A percentile compares a stretch with the other conserved stretches of the same genome.
Evolutionary conservation across 306 rosid genomes (phyloP).

Genomic region (Corylus avellana): DNA sequence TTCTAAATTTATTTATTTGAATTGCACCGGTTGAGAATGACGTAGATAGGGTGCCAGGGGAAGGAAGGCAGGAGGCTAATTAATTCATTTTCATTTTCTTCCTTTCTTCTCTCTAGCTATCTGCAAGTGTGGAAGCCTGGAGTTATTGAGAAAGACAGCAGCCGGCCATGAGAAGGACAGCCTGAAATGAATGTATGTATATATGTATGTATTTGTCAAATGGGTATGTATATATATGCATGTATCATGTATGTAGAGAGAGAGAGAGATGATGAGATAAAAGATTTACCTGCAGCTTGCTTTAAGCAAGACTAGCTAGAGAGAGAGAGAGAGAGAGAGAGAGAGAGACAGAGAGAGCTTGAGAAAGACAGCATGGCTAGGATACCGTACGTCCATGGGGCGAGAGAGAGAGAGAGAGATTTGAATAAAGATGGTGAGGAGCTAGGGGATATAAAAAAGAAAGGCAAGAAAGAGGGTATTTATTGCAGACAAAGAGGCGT

Average conservation of each 20-base stretch:
- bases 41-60: neutral
- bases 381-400: slow-evolving; percentile 39
- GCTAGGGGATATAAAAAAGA: slow-evolving; percentile 34
- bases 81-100: too few species aligned
- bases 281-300: slow-evolving; percentile 10
- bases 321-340: too few species aligned
- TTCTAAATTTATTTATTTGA: neutral
- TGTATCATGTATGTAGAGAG: slow-evolving; percentile 11
- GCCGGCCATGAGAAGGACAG: slow-evolving; percentile 49
- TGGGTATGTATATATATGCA: neutral
- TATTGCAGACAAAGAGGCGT: slow-evolving; percentile 50
- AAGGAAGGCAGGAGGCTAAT: too few species aligned
- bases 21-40: slow-evolving; percentile 39
- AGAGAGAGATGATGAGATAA: slow-evolving; percentile 15
- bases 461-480: slow-evolving; percentile 21
- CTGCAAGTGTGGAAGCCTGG: slow-evolving; percentile 19
- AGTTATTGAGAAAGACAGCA: slow-evolving; percentile 48
- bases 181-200: neutral
- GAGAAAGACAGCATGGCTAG: slow-evolving; percentile 68
- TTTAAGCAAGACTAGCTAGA: slow-evolving; percentile 11
- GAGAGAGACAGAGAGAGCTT: slow-evolving; percentile 14
- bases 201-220: neutral
- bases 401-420: slow-evolving; percentile 4
- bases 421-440: slow-evolving; percentile 34
- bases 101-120: neutral